A percentile compares a stretch with the other conserved stretches of the same genome.
These are phyloP conservation scores for Penicillium dipodomyicola DNA, from an alignment of 495 filamentous ascomycete genomes.

Conservation along the genomic window DNA sequence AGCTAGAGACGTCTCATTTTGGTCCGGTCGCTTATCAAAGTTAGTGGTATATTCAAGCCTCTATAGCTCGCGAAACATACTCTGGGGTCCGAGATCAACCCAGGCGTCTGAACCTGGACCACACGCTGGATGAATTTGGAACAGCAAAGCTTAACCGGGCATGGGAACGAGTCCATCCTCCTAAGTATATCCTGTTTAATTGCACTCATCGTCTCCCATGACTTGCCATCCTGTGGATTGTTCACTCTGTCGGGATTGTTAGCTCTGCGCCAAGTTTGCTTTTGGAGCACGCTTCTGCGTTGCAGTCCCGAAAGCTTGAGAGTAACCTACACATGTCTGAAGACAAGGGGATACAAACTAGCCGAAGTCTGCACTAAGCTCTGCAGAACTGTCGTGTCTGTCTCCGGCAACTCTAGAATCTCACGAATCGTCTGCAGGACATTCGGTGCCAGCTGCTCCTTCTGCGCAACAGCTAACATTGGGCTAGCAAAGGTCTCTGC, in stretches of 20 bases:
- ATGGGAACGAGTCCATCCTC: conserved; percentile 79
- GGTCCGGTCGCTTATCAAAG: conserved; percentile 63
- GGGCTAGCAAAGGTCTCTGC: conserved; percentile 94
- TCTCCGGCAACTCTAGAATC: conserved; percentile 67
- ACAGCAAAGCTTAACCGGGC: conserved; percentile 82
- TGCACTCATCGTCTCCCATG: conserved; percentile 82
- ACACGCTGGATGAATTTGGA: conserved; percentile 96
- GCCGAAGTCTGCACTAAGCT: conserved; percentile 80
- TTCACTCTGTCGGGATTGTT: conserved; percentile 62
- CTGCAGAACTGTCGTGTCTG: conserved; percentile 72
- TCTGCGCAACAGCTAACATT: conserved; percentile 64
- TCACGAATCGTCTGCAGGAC: conserved; percentile 73
- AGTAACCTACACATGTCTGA: conserved; percentile 86
- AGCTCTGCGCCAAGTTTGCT: conserved; percentile 19
- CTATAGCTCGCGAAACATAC: conserved; percentile 49
- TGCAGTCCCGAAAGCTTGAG: conserved; percentile 2
- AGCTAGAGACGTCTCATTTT: conserved; percentile 81
- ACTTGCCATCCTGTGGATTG: conserved; percentile 70
- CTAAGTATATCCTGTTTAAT: conserved; percentile 87
- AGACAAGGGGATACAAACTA: conserved; percentile 85
- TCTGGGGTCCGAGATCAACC: conserved; percentile 76
- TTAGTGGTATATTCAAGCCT: conserved; percentile 24
- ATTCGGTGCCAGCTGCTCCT: conserved; percentile 67
- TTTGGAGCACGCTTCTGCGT: not conserved
- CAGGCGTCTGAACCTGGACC: conserved; percentile 85